Conservation (phyloP, 2,329 filamentous ascomycete genomes). For the Cordyceps tenuipes region DNA sequence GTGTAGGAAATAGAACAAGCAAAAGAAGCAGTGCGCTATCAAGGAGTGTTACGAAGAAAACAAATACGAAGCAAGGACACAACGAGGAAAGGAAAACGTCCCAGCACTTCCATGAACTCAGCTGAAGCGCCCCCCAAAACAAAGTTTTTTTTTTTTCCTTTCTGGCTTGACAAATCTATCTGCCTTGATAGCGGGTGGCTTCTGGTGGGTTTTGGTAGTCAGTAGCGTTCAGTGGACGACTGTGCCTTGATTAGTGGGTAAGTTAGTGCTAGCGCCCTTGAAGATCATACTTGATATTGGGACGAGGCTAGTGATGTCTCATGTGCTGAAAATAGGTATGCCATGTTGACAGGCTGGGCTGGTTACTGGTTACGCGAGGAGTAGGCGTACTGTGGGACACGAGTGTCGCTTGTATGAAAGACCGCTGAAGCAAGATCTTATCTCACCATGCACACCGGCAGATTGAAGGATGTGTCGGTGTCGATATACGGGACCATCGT, state of each 20-base stretch:
- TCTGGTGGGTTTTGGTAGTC: not conserved
- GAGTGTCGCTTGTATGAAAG: too few relatives aligned
- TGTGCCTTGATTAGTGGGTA: constrained; percentile 2
- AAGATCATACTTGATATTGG: not conserved
- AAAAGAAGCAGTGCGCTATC: not conserved
- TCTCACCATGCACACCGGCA: too few relatives aligned
- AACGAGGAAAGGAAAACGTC: not conserved
- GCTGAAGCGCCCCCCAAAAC: not conserved
- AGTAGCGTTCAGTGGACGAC: not conserved
- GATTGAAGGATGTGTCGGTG: too few relatives aligned
- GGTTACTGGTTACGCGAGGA: too few relatives aligned
- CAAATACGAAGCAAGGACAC: not conserved
- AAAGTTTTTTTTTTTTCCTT: not conserved
- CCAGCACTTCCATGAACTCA: not conserved
- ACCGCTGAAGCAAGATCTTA: too few relatives aligned
- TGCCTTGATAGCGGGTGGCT: not conserved
- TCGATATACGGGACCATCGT: too few relatives aligned
- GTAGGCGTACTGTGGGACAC: too few relatives aligned
- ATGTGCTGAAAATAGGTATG: too few relatives aligned
- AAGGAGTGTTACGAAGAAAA: not conserved
- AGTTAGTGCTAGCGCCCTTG: not conserved
- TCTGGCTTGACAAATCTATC: not conserved
- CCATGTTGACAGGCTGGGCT: too few relatives aligned
- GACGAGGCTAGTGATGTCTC: not conserved
- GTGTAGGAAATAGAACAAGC: not conserved